Base-by-base conservation (phyloP, 2,329 filamentous ascomycete species). In the Cordyceps militaris region DNA sequence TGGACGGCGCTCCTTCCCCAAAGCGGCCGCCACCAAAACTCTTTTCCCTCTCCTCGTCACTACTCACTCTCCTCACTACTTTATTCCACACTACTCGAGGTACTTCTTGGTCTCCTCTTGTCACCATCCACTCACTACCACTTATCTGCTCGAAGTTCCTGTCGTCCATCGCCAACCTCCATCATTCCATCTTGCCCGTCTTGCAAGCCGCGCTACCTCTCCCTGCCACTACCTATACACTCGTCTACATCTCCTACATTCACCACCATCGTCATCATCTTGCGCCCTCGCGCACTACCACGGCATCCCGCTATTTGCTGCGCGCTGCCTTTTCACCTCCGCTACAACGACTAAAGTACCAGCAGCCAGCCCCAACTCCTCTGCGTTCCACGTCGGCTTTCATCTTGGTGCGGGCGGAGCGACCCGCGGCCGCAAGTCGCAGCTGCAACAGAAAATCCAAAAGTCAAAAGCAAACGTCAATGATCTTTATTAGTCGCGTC, bases 11-110 rank as follows among this genome's bases (percentile, higher is more conserved):
- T 56, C 54, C 28, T 56, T 56, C 46, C 54, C 54, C 24, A 43
- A 56, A 56, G 44, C 46, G 46, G 54, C 36, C 46, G 46, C 34
- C 34, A 23, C 34, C 44, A 50, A 56, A 56, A 56, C 54, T 50
- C 54, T 56, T 56, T 50, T 56, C 50, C 19, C 26, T 19, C 16
- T 34, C 3, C 10, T 36, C 9, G 34, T 38, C 14, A 13, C 34
- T 38, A n/a, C 1, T 16, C n/a, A 38, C 34, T 38, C n/a, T 4
- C 14, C 34, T 38, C 16, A 38, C 16, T 38, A 38, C 34, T n/a
- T n/a, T n/a, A n/a, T n/a, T n/a, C n/a, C n/a, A n/a, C n/a, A n/a
- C n/a, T n/a, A n/a, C n/a, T n/a, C n/a, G 34, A 38, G 34, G 34
- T 42, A 23, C 38, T 32, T 23, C 42, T 56, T 40, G 42, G 42